A percentile compares a stretch with the other conserved stretches of the same genome.
Conservation (phyloP, 2,329 filamentous ascomycete species). For the Neonectria magnoliae region DNA sequence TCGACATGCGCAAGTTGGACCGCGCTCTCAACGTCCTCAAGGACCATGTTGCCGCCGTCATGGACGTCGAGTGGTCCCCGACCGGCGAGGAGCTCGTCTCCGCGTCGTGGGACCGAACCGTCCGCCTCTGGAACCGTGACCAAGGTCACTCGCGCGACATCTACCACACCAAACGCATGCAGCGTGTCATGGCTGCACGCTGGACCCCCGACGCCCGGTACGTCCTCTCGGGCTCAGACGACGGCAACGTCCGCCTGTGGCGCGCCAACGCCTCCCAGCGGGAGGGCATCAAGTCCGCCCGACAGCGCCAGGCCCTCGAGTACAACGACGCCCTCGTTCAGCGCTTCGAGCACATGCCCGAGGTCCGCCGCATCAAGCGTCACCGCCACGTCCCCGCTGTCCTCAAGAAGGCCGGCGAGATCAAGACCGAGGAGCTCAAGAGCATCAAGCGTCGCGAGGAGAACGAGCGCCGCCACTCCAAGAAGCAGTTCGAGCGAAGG, state of each 20-base stretch:
- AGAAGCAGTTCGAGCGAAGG: slow-evolving; percentile 80
- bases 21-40: slow-evolving; percentile 90
- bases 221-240: slow-evolving; percentile 89
- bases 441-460: slow-evolving; percentile 91
- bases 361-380: slow-evolving; percentile 88
- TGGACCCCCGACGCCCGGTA: slow-evolving; percentile 94
- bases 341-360: slow-evolving; percentile 94
- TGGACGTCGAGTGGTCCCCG: slow-evolving; percentile 95
- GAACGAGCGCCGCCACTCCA: slow-evolving; percentile 91
- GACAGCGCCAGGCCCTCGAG: slow-evolving; percentile 87
- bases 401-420: slow-evolving; percentile 95
- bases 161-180: slow-evolving; percentile 98
- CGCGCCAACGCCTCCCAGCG: slow-evolving; percentile 84
- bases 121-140: slow-evolving; percentile 84
- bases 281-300: slow-evolving; percentile 84
- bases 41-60: slow-evolving; percentile 89
- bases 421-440: slow-evolving; percentile 89
- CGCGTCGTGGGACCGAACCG: slow-evolving; percentile 85
- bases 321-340: slow-evolving; percentile 88
- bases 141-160: slow-evolving; percentile 89
- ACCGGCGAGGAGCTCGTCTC: slow-evolving; percentile 94
- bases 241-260: slow-evolving; percentile 91
- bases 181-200: slow-evolving; percentile 85
- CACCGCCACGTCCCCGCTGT: slow-evolving; percentile 93
- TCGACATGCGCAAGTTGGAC: slow-evolving; percentile 92